Percentiles rank a stretch among this genome's conserved stretches.
These are phyloP conservation scores for Astragalus glycyphyllos DNA, from an alignment of 306 rosid species.

Conservation along the genomic window DNA sequence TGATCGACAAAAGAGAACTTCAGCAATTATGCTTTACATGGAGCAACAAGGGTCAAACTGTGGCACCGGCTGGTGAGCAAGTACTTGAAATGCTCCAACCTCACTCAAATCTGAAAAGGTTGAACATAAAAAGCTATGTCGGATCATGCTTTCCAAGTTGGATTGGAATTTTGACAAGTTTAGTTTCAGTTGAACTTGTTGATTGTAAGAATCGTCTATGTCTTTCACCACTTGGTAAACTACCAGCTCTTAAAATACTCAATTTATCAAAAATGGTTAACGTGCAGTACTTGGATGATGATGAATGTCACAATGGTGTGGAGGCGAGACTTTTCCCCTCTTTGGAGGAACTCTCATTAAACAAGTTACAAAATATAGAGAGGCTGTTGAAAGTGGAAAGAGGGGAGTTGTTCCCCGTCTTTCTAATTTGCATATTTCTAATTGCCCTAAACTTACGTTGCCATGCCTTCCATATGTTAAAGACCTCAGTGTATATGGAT, in stretches of 20 bases:
- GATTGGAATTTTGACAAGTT: constrained; percentile 6
- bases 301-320: neutral
- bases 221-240: neutral
- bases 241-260: constrained; percentile 5
- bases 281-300: neutral
- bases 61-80: neutral
- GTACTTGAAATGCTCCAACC: constrained; percentile 24
- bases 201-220: neutral
- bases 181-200: neutral
- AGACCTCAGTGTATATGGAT: accelerated
- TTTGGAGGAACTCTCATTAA: neutral
- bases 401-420: neutral
- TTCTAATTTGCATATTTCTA: accelerated
- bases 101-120: constrained; percentile 8
- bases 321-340: constrained; percentile 11
- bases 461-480: constrained; percentile 13
- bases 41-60: neutral
- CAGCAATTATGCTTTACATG: neutral
- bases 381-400: constrained; percentile 22
- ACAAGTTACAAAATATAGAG: neutral
- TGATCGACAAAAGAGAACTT: neutral
- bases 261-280: accelerated
- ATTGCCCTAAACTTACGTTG: neutral
- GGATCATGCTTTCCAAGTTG: constrained; percentile 16
- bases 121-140: neutral